Base-by-base conservation (phyloP, 176 grass and related monocot species). In the Pharus latifolius region DNA sequence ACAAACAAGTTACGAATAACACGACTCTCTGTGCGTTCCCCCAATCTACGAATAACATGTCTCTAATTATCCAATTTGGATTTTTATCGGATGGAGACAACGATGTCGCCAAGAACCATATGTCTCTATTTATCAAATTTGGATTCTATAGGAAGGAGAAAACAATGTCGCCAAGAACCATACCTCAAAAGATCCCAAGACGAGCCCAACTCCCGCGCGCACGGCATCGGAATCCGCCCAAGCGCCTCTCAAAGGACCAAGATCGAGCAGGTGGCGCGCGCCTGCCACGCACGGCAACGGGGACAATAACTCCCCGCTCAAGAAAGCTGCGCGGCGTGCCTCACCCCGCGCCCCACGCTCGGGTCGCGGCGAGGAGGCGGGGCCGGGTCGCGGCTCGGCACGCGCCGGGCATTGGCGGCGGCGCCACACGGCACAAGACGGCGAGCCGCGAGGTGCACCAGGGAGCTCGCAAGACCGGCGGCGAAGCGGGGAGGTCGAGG, bases 321-420 rank as follows among this genome's bases (percentile, higher is more conserved):
- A 74, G 7, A 12, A 64, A 28, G 38, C n/a, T n/a, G n/a, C n/a
- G n/a, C n/a, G n/a, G 4, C 4, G 15, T 59, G 35, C 17, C 2
- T 78, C 82, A 78, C 60, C 27, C 16, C 51, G 6, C 20, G 40
- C 43, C 74, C 82, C 74, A 67, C 74, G 8, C 74, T 74, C 42
- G 34, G 49, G 50, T 78, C 59, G 66, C 80, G 17, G 33, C 49
- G 31, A 71, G 59, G 42, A 58, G 19, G 74, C 59, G 24, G 74
- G 67, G 74, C n/a, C 67, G 50, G 59, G 67, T 49, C 65, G 67
- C 74, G 20, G 58, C 65, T 32, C 74, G 22, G 74, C 51, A 42
- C 49, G 40, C 49, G 50, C 59, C 67, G 74, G 23, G 49, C 81
- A 71, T 71, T 55, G 49, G 66, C 27, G 37, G 15, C 56, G 46